Base-by-base conservation (phyloP, 805 yeast species). In the Candida qinlingensis region DNA sequence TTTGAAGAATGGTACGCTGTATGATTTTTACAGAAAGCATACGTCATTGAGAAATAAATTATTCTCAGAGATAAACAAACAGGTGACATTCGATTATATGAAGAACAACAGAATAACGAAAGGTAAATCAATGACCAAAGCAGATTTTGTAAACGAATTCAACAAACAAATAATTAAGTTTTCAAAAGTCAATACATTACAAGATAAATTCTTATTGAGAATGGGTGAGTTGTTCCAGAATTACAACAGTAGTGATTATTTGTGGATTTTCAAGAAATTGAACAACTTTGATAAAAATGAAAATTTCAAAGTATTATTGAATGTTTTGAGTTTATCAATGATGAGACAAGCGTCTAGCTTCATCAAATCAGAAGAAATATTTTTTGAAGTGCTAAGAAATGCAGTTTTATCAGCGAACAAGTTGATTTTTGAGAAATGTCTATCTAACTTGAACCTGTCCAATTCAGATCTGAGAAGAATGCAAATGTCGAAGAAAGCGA, bases 381-480 rank as follows among this genome's bases (percentile, higher is more conserved):
- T 51, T n/a, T 28, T 25, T 10, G 37, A 46, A n/a, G 41, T 51
- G 7, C 10, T 51, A n/a, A 34, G 37, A 36, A 39, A 41, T 30
- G 37, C 54, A 26, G 34, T 45, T 4, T 9, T 35, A 4, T 41
- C 50, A 8, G 10, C n/a, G 4, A 51, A 51, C 38, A 41, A 41
- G 29, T 27, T 41, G 2, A 29, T 48, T 6, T 46, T 51, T 37
- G 42, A 45, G 7, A 46, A 36, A 12, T 51, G 54, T 28, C 7
- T 51, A 8, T 26, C 12, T 4, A 41, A 35, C 9, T 27, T 51
- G 12, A 49, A 51, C 28, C 7, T 51, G 13, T n/a, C 46, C 2
- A 11, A 13, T 5, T 12, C 6, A 3, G 41, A 39, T 35, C 25
- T 49, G 13, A 45, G 42, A 25, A 41, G 46, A 25, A 37, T 42